A percentile compares a stretch with the other conserved stretches of the same genome.
These are phyloP conservation scores for Sugiyamaella chiloensis DNA, from an alignment of 805 yeast species.

Conservation along the genomic window DNA sequence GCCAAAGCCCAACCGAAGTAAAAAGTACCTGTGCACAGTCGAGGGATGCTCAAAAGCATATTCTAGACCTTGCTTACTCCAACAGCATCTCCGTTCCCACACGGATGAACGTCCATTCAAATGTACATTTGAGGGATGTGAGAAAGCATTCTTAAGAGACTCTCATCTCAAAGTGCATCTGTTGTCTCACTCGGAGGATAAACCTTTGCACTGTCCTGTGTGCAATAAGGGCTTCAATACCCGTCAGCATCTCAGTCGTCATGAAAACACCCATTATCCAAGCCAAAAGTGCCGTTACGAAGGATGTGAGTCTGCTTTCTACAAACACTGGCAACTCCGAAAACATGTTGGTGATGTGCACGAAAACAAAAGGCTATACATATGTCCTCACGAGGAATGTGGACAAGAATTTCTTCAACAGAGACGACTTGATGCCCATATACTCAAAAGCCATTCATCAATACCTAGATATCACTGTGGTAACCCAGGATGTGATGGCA, in stretches of 20 bases:
- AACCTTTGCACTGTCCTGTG: slow-evolving; percentile 66
- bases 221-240: slow-evolving; percentile 85
- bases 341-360: slow-evolving; percentile 70
- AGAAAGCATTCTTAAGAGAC: slow-evolving; percentile 63
- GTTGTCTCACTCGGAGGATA: slow-evolving; percentile 59
- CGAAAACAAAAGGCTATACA: slow-evolving; percentile 39
- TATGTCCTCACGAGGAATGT: slow-evolving; percentile 60
- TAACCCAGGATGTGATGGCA: slow-evolving; percentile 24
- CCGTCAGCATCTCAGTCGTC: slow-evolving; percentile 76
- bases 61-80: slow-evolving; percentile 74
- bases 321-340: slow-evolving; percentile 70
- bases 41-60: slow-evolving; percentile 73
- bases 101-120: slow-evolving; percentile 71
- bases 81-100: slow-evolving; percentile 78
- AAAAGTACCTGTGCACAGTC: slow-evolving; percentile 59
- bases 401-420: slow-evolving; percentile 62
- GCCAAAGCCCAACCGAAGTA: slow-evolving; percentile 43
- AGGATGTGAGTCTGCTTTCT: slow-evolving; percentile 64
- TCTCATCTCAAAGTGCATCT: slow-evolving; percentile 77
- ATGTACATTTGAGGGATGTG: slow-evolving; percentile 57
- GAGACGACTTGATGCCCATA: slow-evolving; percentile 62
- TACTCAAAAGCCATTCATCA: slow-evolving; percentile 56
- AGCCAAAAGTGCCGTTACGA: slow-evolving; percentile 59
- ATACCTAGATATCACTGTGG: slow-evolving; percentile 30
- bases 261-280: slow-evolving; percentile 73